A percentile compares a stretch with the other conserved stretches of the same genome.
Conservation (phyloP, 2,329 filamentous ascomycete species). For the Chaetomiaceae sp. region DNA sequence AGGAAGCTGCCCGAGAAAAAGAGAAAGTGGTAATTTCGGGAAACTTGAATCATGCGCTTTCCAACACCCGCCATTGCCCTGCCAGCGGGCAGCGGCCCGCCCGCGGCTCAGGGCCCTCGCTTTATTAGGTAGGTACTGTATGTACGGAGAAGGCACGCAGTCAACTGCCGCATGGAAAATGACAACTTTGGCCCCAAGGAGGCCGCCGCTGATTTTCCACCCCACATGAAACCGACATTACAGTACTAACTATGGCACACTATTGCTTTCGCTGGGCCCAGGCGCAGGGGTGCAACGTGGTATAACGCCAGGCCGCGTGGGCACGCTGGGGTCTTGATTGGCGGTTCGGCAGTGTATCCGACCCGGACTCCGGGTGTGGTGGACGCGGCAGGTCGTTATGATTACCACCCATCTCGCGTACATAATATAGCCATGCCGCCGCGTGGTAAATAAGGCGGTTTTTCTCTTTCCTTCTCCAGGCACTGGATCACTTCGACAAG, state of each 20-base stretch:
- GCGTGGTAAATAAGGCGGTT: constrained; percentile 8
- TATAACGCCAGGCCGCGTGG: neutral
- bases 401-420: neutral
- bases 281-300: constrained; percentile 11
- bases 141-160: too few relatives aligned
- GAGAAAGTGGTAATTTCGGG: neutral
- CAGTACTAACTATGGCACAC: too few relatives aligned
- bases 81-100: too few relatives aligned
- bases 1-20: neutral
- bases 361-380: neutral
- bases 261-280: constrained; percentile 2
- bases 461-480: neutral
- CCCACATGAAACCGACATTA: neutral
- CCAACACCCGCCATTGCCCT: too few relatives aligned
- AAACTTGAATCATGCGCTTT: neutral
- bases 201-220: neutral
- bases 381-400: neutral
- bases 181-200: neutral
- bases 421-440: constrained; percentile 9
- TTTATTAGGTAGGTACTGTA: too few relatives aligned
- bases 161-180: neutral
- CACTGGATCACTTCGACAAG: constrained; percentile 14
- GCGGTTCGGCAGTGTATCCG: constrained; percentile 10
- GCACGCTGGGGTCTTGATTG: constrained; percentile 1
- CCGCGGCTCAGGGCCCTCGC: too few relatives aligned